Evolutionary conservation across 73 alveolate species (phyloP), one percentile per base, ranked within the genome.

Genomic region (Stentor coeruleus): DNA sequence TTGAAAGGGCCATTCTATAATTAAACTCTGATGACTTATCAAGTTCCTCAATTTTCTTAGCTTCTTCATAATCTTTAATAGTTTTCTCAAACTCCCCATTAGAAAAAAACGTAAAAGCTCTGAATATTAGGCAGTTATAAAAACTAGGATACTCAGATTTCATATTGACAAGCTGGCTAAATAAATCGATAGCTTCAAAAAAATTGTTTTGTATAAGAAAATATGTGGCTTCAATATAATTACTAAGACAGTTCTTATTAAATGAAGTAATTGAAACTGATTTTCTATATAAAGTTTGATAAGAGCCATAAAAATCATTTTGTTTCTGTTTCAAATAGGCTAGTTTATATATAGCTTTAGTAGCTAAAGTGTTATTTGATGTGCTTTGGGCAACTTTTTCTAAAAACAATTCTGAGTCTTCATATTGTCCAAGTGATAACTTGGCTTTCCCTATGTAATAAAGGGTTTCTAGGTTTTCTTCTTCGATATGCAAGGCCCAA

Each of bases 131-230:
- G 35, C 55, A 77, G 3, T 49, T 80, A n/a, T 11, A 42, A 81
- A 11, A 28, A 20, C 0, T 76, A 76, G 2, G 28, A 2, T n/a
- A 1, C 4, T 35, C 77, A 83, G 0, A 14, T 36, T 3, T 76
- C 15, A 49, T 39, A 15, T 28, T n/a, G n/a, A 76, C 3, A 14
- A 84, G 83, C 1, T 81, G 41, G 72, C 40, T 30, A 11, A 84
- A 76, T 26, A 59, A 30, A 35, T 38, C 82, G 14, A 66, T 55
- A 60, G 83, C 88, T 77, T 77, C 86, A 3, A 0, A 30, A 38
- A 33, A 77, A 3, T 84, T 80, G 59, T 66, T 84, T 79, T 84
- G 74, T 74, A 84, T 79, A 38, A 84, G 38, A 3, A 28, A 40
- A 3, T 76, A 38, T 0, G 77, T 74, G 1, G 79, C 79, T 66